Percentiles rank a stretch among this genome's conserved stretches.
Conservation (phyloP, 768 basidiomycete genomes). For the Solioccasus polychromus region DNA sequence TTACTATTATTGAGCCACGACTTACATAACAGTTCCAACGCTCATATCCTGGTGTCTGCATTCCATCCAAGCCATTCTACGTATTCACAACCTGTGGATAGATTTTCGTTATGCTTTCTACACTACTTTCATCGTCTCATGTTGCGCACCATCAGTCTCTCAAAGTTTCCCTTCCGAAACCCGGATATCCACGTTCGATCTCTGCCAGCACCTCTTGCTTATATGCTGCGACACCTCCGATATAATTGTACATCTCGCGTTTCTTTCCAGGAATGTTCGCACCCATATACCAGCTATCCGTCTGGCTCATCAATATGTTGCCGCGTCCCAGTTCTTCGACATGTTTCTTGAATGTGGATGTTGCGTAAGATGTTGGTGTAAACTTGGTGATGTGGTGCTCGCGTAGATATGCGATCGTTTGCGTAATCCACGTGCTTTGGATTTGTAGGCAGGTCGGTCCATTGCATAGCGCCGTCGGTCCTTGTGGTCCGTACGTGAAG, state of each 20-base stretch:
- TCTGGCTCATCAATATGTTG: not conserved
- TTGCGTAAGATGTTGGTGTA: not conserved
- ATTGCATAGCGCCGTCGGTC: slow-evolving; percentile 1
- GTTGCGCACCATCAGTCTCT: no score
- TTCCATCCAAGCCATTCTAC: no score
- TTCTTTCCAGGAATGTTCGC: not conserved
- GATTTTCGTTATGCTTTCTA: no score
- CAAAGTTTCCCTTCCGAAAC: slow-evolving; percentile 4
- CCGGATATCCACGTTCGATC: not conserved
- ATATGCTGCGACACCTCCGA: not conserved
- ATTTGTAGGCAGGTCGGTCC: slow-evolving; percentile 2
- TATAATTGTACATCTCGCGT: not conserved
- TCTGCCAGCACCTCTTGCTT: slow-evolving; percentile 2
- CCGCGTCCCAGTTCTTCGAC: not conserved
- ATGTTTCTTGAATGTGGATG: not conserved
- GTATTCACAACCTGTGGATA: no score
- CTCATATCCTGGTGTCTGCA: no score
- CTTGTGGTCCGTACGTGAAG: slow-evolving; percentile 3
- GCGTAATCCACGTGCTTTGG: not conserved
- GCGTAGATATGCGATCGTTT: slow-evolving; percentile 2
- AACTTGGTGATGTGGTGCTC: not conserved
- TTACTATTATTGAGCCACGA: no score
- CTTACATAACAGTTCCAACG: no score
- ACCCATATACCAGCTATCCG: not conserved
- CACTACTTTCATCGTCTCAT: no score